These are phyloP conservation scores for Lignosus rhinocerotis DNA, from an alignment of 1,284 basidiomycete species.

Conservation along the genomic window DNA sequence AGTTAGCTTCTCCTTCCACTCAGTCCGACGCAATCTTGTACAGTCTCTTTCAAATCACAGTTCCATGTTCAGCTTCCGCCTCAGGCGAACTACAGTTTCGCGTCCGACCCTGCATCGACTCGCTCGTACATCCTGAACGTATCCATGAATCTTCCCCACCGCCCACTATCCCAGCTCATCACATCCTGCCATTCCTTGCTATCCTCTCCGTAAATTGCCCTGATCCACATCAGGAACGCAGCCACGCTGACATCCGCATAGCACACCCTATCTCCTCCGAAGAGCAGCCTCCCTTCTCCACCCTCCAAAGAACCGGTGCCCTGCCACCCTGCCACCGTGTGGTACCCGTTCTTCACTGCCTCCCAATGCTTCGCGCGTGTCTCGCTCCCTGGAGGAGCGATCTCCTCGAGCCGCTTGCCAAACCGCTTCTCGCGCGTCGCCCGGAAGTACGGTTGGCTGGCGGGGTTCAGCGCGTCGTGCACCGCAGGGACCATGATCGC, in stretches of 20 bases:
- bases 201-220: conserved; percentile 35
- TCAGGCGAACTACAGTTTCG: neutral
- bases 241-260: conserved; percentile 42
- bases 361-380: conserved; percentile 33
- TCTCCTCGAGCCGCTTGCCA: conserved; percentile 37
- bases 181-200: conserved; percentile 42
- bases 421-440: conserved; percentile 36
- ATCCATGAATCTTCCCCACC: conserved; percentile 38
- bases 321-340: conserved; percentile 33
- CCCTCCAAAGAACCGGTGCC: conserved; percentile 23
- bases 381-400: conserved; percentile 29
- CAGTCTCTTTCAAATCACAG: neutral
- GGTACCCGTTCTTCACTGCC: conserved; percentile 32
- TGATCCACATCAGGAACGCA: conserved; percentile 32
- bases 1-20: conserved; percentile 15
- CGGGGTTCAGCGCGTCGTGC: conserved; percentile 30
- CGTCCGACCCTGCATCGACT: conserved; percentile 3
- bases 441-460: conserved; percentile 38
- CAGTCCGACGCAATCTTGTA: neutral
- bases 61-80: neutral
- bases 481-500: conserved; percentile 26
- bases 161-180: conserved; percentile 36
- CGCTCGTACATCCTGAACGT: conserved; percentile 35
- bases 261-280: conserved; percentile 30
- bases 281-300: conserved; percentile 27